Evolutionary conservation across 306 rosid genomes (phyloP), one percentile per base, ranked within the genome.

Genomic region (Myrica gale): DNA sequence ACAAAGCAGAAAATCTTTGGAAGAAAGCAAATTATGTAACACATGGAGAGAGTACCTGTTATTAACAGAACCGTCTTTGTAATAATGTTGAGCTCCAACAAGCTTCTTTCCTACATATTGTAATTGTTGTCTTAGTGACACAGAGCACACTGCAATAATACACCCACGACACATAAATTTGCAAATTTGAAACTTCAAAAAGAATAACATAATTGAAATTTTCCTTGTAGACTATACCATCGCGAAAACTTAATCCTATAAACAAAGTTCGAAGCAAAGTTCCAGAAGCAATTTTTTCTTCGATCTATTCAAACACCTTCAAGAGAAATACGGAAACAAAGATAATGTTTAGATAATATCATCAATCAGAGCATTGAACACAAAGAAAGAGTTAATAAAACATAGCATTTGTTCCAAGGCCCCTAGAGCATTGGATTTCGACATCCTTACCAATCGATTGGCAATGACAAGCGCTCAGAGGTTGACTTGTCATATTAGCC

Each of bases 41-140:
- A 5, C 10, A 5, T 68, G 43, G 9, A n/a, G 61, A 60, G 74
- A 74, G 88, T 88, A 83, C 99, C 98, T 90, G 90, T 68, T 90
- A 83, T 90, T 92, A 84, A 92, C 84, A 71, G 93, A 88, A 80
- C 99, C 99, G 58, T 96, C 99, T 87, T 89, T 96, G 86, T 92
- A 92, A 83, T 96, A 92, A 86, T 92, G 98, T 73, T 88, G 99
- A 55, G 93, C 96, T 46, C 93, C 96, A 44, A 92, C 96, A 83
- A 96, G 93, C 92, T 90, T 96, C 82, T 92, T 96, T 66, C 99
- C 98, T 68, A 90, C 96, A 82, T 96, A 98, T 87, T 96, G 99
- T 80, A 96, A 89, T 87, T 96, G 98, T 71, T 96, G 98, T 84
- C 98, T 90, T 88, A 96, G 88, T 79, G 99, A 96, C 79, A 92